phyloP scores from a whole-genome alignment of 768 basidiomycete genomes.

The Tremella mesenterica region DNA sequence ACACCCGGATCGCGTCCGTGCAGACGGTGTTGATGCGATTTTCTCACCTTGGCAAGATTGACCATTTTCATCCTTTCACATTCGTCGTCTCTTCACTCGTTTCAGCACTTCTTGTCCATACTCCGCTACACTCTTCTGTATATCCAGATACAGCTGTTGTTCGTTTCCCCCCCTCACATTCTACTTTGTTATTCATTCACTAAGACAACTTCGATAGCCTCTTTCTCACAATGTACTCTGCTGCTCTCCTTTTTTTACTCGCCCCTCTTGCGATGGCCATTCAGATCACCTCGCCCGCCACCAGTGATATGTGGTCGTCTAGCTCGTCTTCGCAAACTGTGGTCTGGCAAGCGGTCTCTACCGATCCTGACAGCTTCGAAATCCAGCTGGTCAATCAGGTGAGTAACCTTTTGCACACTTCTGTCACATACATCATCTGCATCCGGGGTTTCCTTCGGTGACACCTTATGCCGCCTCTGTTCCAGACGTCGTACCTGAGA shows the following conservation, averaged over 20 bases:
- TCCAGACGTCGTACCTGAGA: neutral
- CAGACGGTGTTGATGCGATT: no score
- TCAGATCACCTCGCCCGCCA: conserved; percentile 53
- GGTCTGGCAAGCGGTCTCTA: conserved; percentile 58
- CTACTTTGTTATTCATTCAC: no score
- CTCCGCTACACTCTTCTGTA: no score
- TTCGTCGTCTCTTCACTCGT: no score
- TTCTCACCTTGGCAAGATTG: no score
- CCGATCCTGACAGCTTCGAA: conserved; percentile 63
- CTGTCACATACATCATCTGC: no score
- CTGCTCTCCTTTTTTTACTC: neutral
- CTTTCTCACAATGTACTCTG: neutral
- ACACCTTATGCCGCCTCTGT: neutral
- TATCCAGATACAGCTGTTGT: no score
- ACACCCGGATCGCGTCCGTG: no score
- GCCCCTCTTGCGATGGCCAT: conserved; percentile 52
- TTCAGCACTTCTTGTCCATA: no score
- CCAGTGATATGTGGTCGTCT: conserved; percentile 52
- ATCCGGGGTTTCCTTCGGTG: neutral
- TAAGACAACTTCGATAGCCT: no score
- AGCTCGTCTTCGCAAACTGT: conserved; percentile 52
- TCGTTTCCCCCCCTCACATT: no score
- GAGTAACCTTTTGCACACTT: conserved; percentile 13
- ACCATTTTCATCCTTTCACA: no score
- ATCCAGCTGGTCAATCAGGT: conserved; percentile 59